phyloP scores from a whole-genome alignment of 2,329 filamentous ascomycete species.

The Pseudogymnoascus sp. region DNA sequence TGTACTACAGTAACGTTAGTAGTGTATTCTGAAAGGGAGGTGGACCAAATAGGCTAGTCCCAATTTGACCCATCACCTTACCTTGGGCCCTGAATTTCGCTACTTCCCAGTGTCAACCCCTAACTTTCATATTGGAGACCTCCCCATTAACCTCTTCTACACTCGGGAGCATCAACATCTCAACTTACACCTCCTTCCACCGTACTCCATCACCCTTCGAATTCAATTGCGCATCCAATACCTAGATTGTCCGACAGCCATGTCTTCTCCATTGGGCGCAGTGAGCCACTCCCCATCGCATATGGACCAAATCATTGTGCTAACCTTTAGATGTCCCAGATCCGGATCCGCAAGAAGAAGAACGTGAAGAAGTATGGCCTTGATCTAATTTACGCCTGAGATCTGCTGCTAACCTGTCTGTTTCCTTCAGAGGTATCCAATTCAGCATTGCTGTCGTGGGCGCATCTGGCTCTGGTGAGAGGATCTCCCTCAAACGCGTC shows the following conservation, averaged over 20 bases:
- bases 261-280: conserved; percentile 47
- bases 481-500: conserved; percentile 10
- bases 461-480: conserved; percentile 92
- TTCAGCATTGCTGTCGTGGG: conserved; percentile 99
- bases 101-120: conserved; percentile 8
- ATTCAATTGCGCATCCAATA: conserved; percentile 3
- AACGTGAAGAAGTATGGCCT: conserved; percentile 63
- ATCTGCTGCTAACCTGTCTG: conserved; percentile 52
- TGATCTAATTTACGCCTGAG: neutral
- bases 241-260: conserved; percentile 27
- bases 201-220: neutral
- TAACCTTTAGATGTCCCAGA: conserved; percentile 41
- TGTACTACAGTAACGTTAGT: neutral
- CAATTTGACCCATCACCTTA: conserved; percentile 7
- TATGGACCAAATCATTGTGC: conserved; percentile 20
- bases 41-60: conserved; percentile 5
- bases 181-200: conserved; percentile 11
- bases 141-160: conserved; percentile 13
- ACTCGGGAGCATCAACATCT: conserved; percentile 21
- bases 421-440: conserved; percentile 64
- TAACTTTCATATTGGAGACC: conserved; percentile 10
- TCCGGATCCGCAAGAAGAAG: conserved; percentile 99
- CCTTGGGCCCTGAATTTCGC: conserved; percentile 10
- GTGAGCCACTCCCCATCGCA: conserved; percentile 35
- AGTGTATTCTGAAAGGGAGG: conserved; percentile 6